Conservation (phyloP, 768 basidiomycete genomes). For the Boletus bicolor region DNA sequence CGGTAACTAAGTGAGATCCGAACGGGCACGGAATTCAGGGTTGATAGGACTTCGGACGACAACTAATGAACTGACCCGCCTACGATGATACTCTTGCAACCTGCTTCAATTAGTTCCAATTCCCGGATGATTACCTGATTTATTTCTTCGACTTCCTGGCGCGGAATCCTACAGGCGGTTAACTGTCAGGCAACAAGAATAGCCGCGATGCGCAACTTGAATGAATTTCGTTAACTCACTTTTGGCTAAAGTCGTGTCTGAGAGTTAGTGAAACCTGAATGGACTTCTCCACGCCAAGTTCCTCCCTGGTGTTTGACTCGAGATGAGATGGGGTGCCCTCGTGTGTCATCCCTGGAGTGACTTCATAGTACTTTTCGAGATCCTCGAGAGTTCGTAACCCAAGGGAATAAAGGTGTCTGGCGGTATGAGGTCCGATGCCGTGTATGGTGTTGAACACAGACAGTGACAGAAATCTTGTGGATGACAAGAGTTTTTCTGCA, state of each 20-base stretch:
- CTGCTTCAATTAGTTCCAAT: constrained; percentile 56
- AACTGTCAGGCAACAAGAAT: background rate
- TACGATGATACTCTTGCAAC: constrained; percentile 71
- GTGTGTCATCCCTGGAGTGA: constrained; percentile 36
- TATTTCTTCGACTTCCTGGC: constrained; percentile 78
- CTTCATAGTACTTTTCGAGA: constrained; percentile 60
- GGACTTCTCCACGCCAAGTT: constrained; percentile 35
- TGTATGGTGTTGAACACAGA: constrained; percentile 61
- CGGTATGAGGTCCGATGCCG: constrained; percentile 71
- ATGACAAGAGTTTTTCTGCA: constrained; percentile 46
- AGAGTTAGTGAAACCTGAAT: constrained; percentile 61
- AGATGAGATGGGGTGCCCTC: constrained; percentile 23
- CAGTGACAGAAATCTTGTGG: constrained; percentile 55
- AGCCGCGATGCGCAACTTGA: background rate
- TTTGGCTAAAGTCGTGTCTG: constrained; percentile 51
- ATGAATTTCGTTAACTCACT: constrained; percentile 30
- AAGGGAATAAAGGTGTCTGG: constrained; percentile 59
- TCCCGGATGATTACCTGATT: constrained; percentile 64
- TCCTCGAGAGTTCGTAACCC: constrained; percentile 68
- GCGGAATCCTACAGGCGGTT: constrained; percentile 52
- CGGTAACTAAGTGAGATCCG: constrained; percentile 56
- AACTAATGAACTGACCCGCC: constrained; percentile 60
- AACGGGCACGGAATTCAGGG: background rate
- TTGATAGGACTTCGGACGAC: background rate
- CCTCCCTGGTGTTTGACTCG: constrained; percentile 14